Conservation (phyloP, 441 rosid species). For the Pelargonium myrrhifolium region DNA sequence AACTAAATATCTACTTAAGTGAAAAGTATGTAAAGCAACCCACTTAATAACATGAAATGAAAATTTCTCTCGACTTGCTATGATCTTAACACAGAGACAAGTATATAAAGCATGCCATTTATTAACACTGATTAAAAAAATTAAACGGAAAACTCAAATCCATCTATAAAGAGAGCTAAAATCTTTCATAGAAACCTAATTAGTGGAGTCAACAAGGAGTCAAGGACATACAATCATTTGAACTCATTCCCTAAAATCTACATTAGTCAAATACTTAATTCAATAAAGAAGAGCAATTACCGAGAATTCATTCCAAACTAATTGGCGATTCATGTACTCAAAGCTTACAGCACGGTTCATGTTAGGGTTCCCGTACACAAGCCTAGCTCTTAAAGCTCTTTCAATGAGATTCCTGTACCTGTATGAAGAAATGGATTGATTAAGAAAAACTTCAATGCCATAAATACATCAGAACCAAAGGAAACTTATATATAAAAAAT, state of each 20-base stretch:
- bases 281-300: conserved; percentile 33
- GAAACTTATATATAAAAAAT: too few species aligned
- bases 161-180: too few species aligned
- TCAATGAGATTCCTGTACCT: conserved; percentile 90
- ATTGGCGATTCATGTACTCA: conserved; percentile 94
- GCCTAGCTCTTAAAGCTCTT: conserved; percentile 81
- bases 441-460: too few species aligned
- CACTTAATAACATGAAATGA: too few species aligned
- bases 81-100: too few species aligned
- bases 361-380: conserved; percentile 76
- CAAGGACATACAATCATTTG: background rate
- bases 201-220: background rate
- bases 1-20: too few species aligned
- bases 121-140: too few species aligned
- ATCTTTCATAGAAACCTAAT: background rate
- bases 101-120: too few species aligned
- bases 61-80: too few species aligned
- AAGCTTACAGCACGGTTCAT: conserved; percentile 96
- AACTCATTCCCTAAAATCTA: background rate
- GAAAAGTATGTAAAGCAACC: too few species aligned
- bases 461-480: background rate
- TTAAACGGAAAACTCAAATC: too few species aligned
- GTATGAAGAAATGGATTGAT: conserved; percentile 20
- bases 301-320: conserved; percentile 98
- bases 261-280: background rate